Evolutionary conservation across 192 early-diverging fungal species (phyloP).

Genomic region (Entomortierella beljakovae): DNA sequence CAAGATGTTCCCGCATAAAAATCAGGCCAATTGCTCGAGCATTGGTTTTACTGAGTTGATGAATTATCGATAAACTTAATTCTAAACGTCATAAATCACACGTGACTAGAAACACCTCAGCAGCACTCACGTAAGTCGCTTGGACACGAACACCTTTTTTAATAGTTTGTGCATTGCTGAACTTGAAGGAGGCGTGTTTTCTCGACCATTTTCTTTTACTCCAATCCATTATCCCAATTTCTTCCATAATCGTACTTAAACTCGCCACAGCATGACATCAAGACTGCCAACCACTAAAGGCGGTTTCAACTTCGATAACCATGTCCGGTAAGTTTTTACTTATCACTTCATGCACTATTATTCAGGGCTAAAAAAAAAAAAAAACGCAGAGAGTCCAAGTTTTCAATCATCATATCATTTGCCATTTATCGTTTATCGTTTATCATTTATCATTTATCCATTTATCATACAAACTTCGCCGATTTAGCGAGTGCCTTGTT

Average conservation of each 20-base stretch:
- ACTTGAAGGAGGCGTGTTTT: not conserved
- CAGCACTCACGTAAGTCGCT: slow-evolving; percentile 8
- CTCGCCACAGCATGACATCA: slow-evolving; percentile 63
- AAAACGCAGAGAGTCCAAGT: too few species aligned
- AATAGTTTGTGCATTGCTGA: too few species aligned
- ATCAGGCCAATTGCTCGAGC: too few species aligned
- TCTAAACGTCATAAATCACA: not conserved
- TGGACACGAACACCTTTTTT: not conserved
- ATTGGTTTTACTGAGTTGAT: too few species aligned
- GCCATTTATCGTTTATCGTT: too few species aligned
- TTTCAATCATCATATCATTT: too few species aligned
- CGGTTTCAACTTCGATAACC: slow-evolving; percentile 93
- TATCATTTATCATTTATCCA: too few species aligned
- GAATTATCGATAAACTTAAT: not conserved
- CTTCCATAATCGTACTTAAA: not conserved
- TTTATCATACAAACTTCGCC: too few species aligned
- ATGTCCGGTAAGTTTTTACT: slow-evolving; percentile 66
- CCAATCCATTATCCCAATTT: not conserved
- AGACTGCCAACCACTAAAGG: slow-evolving; percentile 61
- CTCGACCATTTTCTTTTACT: not conserved
- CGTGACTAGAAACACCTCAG: slow-evolving; percentile 1
- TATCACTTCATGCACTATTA: not conserved
- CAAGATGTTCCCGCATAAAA: too few species aligned
- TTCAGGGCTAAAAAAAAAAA: not conserved
- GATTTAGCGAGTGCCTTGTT: too few species aligned